These are phyloP conservation scores for Hypomontagnella monticulosa DNA, from an alignment of 495 filamentous ascomycete species.

Conservation along the genomic window DNA sequence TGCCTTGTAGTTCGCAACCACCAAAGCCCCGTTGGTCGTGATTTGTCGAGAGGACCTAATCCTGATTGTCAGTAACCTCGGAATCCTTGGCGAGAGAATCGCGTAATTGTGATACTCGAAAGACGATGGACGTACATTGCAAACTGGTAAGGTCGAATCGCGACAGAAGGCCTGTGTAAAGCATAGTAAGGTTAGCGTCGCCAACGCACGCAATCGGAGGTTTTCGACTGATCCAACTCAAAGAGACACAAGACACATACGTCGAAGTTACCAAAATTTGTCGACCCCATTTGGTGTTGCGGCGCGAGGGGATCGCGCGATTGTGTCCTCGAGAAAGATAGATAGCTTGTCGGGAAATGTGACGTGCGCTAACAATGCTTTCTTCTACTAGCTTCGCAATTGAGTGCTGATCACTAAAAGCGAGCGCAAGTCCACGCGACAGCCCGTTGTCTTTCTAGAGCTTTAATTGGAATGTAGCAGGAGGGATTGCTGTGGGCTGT, in stretches of 20 bases:
- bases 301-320: slow-evolving; percentile 43
- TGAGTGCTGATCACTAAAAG: not conserved
- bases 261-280: slow-evolving; percentile 90
- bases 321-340: slow-evolving; percentile 8
- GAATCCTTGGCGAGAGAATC: slow-evolving; percentile 16
- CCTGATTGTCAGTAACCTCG: slow-evolving; percentile 18
- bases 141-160: slow-evolving; percentile 93
- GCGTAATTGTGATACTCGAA: slow-evolving; percentile 37
- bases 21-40: slow-evolving; percentile 60
- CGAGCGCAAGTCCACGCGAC: too few species aligned
- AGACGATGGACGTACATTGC: slow-evolving; percentile 83
- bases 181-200: slow-evolving; percentile 16
- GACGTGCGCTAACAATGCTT: slow-evolving; percentile 14
- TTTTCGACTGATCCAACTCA: not conserved
- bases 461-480: slow-evolving; percentile 2
- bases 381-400: slow-evolving; percentile 16
- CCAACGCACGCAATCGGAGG: not conserved
- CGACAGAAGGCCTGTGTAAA: slow-evolving; percentile 84
- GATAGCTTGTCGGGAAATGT: slow-evolving; percentile 10
- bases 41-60: slow-evolving; percentile 55
- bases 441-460: not conserved
- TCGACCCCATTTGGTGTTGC: slow-evolving; percentile 62
- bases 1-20: slow-evolving; percentile 78
- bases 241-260: slow-evolving; percentile 61
- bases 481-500: slow-evolving; percentile 19